Percentiles rank a stretch among this genome's conserved stretches.
phyloP scores from a whole-genome alignment of 139 green algal species.

The Tetraselmis chui region DNA sequence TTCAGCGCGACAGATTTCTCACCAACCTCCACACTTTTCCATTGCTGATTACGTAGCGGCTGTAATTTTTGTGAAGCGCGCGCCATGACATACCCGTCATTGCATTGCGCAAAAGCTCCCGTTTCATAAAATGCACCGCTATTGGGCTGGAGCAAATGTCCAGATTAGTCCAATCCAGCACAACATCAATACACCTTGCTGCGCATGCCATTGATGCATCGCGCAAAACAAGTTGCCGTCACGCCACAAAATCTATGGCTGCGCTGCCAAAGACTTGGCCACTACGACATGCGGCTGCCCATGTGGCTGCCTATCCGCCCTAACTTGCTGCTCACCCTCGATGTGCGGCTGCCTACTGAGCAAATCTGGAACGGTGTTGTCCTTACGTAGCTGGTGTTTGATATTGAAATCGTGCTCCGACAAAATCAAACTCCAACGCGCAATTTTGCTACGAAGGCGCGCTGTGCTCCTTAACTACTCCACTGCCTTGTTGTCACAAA shows the following conservation, averaged over 20 bases:
- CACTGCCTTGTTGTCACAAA: conserved; percentile 16
- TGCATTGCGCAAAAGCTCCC: not conserved
- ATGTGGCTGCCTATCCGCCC: too few species aligned
- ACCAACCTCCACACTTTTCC: not conserved
- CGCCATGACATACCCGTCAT: not conserved
- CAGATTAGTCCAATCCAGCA: not conserved
- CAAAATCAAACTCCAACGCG: conserved; percentile 9
- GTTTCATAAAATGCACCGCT: not conserved
- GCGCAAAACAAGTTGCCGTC: too few species aligned
- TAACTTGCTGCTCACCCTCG: too few species aligned
- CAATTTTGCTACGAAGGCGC: conserved; percentile 1
- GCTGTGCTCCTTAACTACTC: not conserved
- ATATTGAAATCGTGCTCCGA: conserved; percentile 3
- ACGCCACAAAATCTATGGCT: too few species aligned
- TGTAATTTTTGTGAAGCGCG: not conserved
- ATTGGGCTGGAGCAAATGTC: conserved; percentile 1
- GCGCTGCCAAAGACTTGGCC: too few species aligned
- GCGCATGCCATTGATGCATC: not conserved
- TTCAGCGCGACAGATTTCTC: not conserved
- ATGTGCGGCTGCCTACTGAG: too few species aligned
- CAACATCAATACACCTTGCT: not conserved
- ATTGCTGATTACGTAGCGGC: not conserved
- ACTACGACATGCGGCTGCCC: too few species aligned
- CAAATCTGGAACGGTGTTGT: conserved; percentile 2
- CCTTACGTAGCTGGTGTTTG: not conserved